Percentiles rank a stretch among this genome's conserved stretches.
Evolutionary conservation across 2,329 filamentous ascomycete genomes (phyloP).

Genomic region (Cytospora piceicola): DNA sequence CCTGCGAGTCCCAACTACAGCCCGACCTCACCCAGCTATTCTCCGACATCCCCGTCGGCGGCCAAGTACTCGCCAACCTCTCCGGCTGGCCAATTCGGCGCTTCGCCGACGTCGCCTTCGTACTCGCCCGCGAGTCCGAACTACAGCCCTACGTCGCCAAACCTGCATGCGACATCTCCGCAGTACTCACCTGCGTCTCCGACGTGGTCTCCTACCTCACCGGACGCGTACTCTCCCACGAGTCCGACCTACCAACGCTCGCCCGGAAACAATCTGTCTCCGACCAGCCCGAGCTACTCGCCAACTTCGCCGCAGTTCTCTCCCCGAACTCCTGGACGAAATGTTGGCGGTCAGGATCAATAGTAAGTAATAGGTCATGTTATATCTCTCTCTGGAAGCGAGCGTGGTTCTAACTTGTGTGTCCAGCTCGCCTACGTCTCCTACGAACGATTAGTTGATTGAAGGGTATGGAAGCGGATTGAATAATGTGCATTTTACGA

Average conservation of each 20-base stretch:
- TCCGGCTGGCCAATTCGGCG: constrained; percentile 63
- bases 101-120: constrained; percentile 73
- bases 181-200: constrained; percentile 72
- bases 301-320: constrained; percentile 60
- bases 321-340: constrained; percentile 49
- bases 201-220: constrained; percentile 78
- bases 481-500: constrained; percentile 29
- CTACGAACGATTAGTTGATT: constrained; percentile 41
- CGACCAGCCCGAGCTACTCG: constrained; percentile 74
- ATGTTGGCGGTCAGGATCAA: constrained; percentile 43
- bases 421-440: constrained; percentile 45
- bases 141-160: constrained; percentile 72
- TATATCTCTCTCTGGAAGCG: not conserved
- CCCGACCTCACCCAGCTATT: constrained; percentile 68
- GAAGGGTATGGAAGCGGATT: constrained; percentile 11
- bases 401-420: constrained; percentile 14
- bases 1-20: constrained; percentile 65
- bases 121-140: constrained; percentile 73
- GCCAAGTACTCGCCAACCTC: constrained; percentile 71
- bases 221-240: constrained; percentile 65
- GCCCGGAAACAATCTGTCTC: constrained; percentile 59
- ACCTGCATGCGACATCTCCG: constrained; percentile 59
- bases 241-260: constrained; percentile 63
- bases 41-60: constrained; percentile 62
- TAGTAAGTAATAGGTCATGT: constrained; percentile 42